Evolutionary conservation across 2,329 filamentous ascomycete species (phyloP).

Genomic region (Elsinoe arachidis): DNA sequence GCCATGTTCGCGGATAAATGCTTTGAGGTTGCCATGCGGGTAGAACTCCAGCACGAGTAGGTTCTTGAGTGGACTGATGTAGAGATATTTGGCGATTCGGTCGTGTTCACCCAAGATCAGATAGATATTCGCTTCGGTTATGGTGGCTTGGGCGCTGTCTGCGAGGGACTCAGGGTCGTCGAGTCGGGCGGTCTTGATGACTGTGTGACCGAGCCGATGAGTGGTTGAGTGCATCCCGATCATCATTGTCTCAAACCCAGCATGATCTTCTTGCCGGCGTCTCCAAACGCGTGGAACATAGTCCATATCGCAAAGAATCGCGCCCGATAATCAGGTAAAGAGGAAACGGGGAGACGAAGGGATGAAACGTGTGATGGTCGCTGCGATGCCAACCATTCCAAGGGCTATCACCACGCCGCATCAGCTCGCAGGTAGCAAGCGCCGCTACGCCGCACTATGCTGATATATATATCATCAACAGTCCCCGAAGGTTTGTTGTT

Average conservation of each 20-base stretch:
- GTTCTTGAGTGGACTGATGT: conserved; percentile 1
- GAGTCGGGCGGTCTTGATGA: background rate
- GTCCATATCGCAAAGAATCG: no score
- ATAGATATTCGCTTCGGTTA: conserved; percentile 14
- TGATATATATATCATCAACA: no score
- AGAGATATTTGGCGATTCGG: conserved; percentile 13
- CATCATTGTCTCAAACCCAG: background rate
- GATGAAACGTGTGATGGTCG: no score
- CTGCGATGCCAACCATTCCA: no score
- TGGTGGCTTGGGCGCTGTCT: conserved; percentile 8
- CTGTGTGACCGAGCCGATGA: background rate
- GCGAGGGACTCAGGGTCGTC: background rate
- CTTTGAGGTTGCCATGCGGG: conserved; percentile 6
- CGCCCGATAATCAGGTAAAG: no score
- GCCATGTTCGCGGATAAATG: background rate
- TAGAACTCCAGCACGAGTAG: background rate
- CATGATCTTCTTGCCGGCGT: no score
- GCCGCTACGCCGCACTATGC: no score
- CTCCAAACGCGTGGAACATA: no score
- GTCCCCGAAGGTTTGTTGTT: no score
- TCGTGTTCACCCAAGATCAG: conserved; percentile 13
- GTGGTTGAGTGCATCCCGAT: background rate
- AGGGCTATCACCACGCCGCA: no score
- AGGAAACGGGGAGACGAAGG: no score
- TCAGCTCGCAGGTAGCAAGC: no score